These are phyloP conservation scores for Dendrocalamus sinicus DNA, from an alignment of 176 grass and related monocot genomes.

Conservation along the genomic window DNA sequence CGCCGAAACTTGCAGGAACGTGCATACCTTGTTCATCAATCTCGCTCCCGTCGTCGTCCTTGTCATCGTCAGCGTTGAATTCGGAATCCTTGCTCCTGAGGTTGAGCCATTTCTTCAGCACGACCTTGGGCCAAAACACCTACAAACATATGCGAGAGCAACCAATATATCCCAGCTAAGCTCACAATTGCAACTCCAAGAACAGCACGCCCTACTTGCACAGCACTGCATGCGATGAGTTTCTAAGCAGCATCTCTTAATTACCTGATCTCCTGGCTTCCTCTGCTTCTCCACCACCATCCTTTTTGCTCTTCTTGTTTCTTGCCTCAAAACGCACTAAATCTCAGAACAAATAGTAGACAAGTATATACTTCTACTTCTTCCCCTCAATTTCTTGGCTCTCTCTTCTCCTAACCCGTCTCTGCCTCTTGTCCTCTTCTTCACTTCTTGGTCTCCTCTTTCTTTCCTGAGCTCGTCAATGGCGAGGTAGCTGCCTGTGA, in stretches of 20 bases:
- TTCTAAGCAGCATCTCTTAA: background rate
- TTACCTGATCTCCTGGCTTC: conserved; percentile 61
- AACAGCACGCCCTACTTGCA: background rate
- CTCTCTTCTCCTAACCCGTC: background rate
- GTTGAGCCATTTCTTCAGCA: conserved; percentile 98
- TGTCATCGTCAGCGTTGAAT: conserved; percentile 74
- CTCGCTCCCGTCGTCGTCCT: conserved; percentile 51
- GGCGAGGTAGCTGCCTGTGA: background rate
- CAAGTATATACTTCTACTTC: background rate
- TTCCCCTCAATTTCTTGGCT: background rate
- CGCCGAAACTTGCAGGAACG: background rate
- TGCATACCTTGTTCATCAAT: conserved; percentile 44
- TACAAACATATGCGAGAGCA: conserved; percentile 26
- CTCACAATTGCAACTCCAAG: background rate
- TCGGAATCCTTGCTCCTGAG: conserved; percentile 59
- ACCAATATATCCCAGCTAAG: background rate
- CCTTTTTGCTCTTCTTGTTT: background rate
- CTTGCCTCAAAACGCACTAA: background rate
- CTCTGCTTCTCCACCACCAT: conserved; percentile 61
- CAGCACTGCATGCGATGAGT: background rate
- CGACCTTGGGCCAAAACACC: conserved; percentile 79
- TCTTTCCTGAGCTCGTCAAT: background rate
- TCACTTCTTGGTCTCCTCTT: background rate
- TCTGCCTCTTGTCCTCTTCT: background rate
- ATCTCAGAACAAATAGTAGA: background rate